Conservation (phyloP, 75 land plant species). For the Selaginella moellendorffii region DNA sequence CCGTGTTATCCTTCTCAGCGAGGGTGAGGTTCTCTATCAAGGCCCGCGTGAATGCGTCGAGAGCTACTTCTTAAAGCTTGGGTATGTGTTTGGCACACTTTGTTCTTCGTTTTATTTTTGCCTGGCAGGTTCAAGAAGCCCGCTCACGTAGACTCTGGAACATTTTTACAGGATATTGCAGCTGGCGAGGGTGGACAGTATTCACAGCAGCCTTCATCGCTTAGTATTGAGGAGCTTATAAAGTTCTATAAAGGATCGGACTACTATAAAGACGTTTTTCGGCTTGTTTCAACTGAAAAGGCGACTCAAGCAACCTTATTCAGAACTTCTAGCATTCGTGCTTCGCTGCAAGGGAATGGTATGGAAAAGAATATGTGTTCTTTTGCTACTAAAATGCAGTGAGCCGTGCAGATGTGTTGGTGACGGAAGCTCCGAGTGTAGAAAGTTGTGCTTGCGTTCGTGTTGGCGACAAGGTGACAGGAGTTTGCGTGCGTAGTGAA, state of each 20-base stretch:
- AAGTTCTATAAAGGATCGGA: not conserved
- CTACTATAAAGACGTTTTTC: conserved; percentile 5
- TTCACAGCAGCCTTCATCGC: conserved; percentile 5
- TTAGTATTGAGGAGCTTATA: not conserved
- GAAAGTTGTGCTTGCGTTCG: not conserved
- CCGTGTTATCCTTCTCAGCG: conserved; percentile 26
- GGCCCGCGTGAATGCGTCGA: conserved; percentile 35
- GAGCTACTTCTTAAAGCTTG: conserved; percentile 30
- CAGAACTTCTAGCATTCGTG: not conserved
- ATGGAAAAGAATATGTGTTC: not conserved
- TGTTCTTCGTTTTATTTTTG: not conserved
- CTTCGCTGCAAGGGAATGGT: not conserved
- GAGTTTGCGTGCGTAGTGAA: not conserved
- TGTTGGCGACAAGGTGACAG: not conserved
- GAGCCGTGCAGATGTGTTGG: not conserved
- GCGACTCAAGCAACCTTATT: not conserved
- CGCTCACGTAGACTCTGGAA: conserved; percentile 26
- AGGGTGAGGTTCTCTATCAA: conserved; percentile 31
- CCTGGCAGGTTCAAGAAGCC: conserved; percentile 30
- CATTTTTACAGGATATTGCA: conserved; percentile 36
- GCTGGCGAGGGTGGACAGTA: conserved; percentile 29
- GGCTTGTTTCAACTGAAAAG: not conserved
- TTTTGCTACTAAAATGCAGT: not conserved
- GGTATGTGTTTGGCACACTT: conserved; percentile 21
- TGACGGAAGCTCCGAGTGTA: not conserved